Evolutionary conservation across 345 rosid species (phyloP).

Genomic region (Populus euphratica): DNA sequence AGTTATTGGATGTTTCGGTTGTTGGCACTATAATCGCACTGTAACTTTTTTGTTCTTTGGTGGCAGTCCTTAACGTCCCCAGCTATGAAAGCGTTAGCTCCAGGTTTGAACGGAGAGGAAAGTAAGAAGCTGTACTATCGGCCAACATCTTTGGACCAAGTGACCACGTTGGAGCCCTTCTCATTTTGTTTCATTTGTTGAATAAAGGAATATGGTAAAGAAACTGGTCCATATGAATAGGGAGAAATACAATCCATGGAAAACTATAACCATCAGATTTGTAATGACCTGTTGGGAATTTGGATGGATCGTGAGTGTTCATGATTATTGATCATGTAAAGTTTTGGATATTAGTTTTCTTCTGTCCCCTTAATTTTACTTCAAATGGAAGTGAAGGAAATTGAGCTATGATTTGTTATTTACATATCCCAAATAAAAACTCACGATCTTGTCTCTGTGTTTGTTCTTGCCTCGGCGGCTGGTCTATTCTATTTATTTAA

Average conservation of each 20-base stretch:
- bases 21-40: not conserved
- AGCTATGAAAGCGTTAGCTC: slow-evolving; percentile 59
- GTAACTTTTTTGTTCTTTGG: not conserved
- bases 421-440: not conserved
- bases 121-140: not conserved
- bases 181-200: not conserved
- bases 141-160: not conserved
- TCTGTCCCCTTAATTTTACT: not conserved
- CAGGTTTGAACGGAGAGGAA: slow-evolving; percentile 35
- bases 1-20: too few species aligned
- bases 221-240: not conserved
- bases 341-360: not conserved
- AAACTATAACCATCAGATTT: not conserved
- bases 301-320: not conserved
- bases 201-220: not conserved
- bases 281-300: not conserved
- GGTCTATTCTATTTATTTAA: not conserved
- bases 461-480: not conserved
- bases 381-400: not conserved
- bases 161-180: too few species aligned
- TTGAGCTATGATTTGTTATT: not conserved
- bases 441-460: not conserved
- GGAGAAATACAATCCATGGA: not conserved
- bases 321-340: not conserved
- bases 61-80: slow-evolving; percentile 63